Evolutionary conservation across 202 grass and related monocot genomes (phyloP).

Genomic region (Zizania palustris): DNA sequence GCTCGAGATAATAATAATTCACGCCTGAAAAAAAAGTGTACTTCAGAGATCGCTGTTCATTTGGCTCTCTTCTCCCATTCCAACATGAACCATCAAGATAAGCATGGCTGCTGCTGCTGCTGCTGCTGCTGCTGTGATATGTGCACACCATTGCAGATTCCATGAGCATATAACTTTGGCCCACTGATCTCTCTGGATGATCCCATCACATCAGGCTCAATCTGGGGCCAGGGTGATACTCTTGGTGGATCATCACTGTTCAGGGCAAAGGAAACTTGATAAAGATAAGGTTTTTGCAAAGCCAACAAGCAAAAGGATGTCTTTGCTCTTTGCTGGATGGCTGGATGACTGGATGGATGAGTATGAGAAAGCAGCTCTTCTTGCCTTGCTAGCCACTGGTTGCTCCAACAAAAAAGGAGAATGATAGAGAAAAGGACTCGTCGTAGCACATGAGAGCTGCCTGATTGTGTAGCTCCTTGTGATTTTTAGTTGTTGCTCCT

Average conservation of each 20-base stretch:
- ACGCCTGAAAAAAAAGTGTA: background rate
- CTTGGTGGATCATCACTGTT: background rate
- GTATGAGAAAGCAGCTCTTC: background rate
- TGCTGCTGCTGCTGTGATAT: background rate
- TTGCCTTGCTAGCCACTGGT: background rate
- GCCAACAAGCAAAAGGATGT: background rate
- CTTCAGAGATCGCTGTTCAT: background rate
- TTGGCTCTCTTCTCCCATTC: background rate
- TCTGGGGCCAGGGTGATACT: background rate
- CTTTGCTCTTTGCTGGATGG: background rate
- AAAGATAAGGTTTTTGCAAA: slow-evolving; percentile 16
- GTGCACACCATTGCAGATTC: background rate
- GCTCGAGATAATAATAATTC: background rate
- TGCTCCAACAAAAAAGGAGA: background rate
- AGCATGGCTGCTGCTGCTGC: background rate
- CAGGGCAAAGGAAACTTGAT: background rate
- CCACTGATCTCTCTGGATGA: background rate
- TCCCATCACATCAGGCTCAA: background rate
- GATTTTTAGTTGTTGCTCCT: background rate
- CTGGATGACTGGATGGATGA: slow-evolving; percentile 14
- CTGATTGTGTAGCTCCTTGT: background rate
- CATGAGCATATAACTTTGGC: background rate
- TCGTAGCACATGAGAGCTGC: background rate
- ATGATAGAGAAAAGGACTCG: background rate
- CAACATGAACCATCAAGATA: background rate